Base-by-base conservation (phyloP, 352 stramenopile species). In the Phytophthora tubulina region DNA sequence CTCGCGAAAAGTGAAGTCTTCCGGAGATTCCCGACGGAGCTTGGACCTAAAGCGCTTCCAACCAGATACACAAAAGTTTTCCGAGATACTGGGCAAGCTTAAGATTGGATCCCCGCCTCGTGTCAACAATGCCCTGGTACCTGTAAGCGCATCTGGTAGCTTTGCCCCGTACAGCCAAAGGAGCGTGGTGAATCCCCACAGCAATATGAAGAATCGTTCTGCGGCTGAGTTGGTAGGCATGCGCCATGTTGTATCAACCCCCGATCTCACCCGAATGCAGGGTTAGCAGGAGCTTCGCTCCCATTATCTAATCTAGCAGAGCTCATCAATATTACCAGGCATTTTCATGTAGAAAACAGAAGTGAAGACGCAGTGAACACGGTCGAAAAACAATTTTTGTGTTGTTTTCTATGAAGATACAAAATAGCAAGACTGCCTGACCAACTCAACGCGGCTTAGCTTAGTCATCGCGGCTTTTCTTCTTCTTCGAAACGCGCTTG, bases 401-500 rank as follows among this genome's bases (percentile, higher is more conserved):
- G 63, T 73, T 69, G 38, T 72, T 64, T 77, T 78, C 67, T 81
- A 76, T 76, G 65, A 69, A 81, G 61, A 69, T 81, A 78, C 70
- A 76, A 80, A 80, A 78, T 81, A 73, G 65, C 70, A 67, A 70
- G 57, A 73, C 67, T 67, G 51, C 54, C 49, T 38, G 54, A 30
- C 38, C 35, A 35, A 67, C 55, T 41, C 15, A n/a, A 27, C 41
- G 33, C 46, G 42, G 14, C 36, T 63, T 57, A 30, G 54, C 60
- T 77, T 84, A 94, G 52, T 96, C 86, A 49, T 96, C 87, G 56
- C 82, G 76, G 76, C 83, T 94, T 78, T 96, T 96, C 84, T 96
- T 95, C 76, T 96, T 95, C 81, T 96, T 96, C 38, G 90, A 88
- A 33, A 93, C 81, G 35, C 85, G 85, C 81, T 96, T 96, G 44